A percentile compares a stretch with the other conserved stretches of the same genome.
Conservation (phyloP, 73 alveolate species). For the Urostyla sp. region DNA sequence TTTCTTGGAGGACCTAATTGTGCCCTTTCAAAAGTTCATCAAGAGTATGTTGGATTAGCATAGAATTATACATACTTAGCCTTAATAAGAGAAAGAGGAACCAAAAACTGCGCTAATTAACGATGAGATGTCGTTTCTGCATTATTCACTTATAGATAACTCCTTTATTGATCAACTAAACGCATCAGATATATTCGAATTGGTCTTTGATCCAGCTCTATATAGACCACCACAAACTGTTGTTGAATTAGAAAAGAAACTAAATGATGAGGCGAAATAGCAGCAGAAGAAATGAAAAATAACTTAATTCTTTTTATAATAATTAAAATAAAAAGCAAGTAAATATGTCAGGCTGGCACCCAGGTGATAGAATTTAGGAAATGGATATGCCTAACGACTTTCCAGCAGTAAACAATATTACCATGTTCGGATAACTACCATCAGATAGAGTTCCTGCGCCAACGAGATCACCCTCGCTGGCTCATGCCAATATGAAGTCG, state of each 20-base stretch:
- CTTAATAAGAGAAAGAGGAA: too few species aligned
- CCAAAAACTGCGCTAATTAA: too few species aligned
- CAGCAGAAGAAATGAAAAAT: too few species aligned
- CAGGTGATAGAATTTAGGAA: constrained; percentile 42
- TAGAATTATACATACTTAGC: too few species aligned
- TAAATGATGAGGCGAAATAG: too few species aligned
- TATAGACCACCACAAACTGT: too few species aligned
- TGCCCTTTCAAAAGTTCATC: constrained; percentile 64
- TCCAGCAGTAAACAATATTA: constrained; percentile 46
- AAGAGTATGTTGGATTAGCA: constrained; percentile 11
- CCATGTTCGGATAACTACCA: constrained; percentile 46
- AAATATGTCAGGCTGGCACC: constrained; percentile 64
- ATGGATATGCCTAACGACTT: background rate
- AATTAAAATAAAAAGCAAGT: background rate
- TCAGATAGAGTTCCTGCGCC: constrained; percentile 46
- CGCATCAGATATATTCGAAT: too few species aligned
- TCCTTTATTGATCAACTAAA: too few species aligned
- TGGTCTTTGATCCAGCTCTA: too few species aligned
- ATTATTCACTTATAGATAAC: too few species aligned
- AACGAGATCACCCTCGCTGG: constrained; percentile 53
- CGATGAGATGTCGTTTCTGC: too few species aligned
- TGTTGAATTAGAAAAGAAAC: too few species aligned
- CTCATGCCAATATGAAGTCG: constrained; percentile 58
- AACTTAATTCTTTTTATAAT: background rate
- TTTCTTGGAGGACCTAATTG: constrained; percentile 67